Percentiles rank a stretch among this genome's conserved stretches.
Conservation (phyloP, 2,329 filamentous ascomycete genomes). For the Neofusicoccum parvum region DNA sequence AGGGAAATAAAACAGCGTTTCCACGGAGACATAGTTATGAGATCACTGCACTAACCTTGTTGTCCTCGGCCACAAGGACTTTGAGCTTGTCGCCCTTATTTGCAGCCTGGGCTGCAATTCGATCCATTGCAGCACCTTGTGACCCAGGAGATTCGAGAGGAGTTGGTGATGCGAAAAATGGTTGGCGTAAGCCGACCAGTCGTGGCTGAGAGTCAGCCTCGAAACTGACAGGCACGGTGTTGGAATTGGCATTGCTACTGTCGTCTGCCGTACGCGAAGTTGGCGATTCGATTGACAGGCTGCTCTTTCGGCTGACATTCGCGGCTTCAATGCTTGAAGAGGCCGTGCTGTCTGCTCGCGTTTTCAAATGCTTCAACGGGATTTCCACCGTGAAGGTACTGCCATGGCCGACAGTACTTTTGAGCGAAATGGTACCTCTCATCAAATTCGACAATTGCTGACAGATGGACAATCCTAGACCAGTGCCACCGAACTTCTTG, state of each 20-base stretch:
- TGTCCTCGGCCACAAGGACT: conserved; percentile 84
- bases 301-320: conserved; percentile 28
- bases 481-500: conserved; percentile 88
- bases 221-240: conserved; percentile 41
- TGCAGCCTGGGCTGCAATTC: conserved; percentile 65
- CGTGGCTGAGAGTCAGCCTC: conserved; percentile 71
- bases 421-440: conserved; percentile 73
- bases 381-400: conserved; percentile 83
- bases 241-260: conserved; percentile 31
- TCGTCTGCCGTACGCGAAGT: conserved; percentile 30
- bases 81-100: conserved; percentile 64
- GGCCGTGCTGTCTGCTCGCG: conserved; percentile 60
- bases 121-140: conserved; percentile 67
- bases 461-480: conserved; percentile 85
- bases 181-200: conserved; percentile 78
- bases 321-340: conserved; percentile 36
- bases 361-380: conserved; percentile 74
- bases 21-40: neutral
- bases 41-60: conserved; percentile 44
- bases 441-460: conserved; percentile 82
- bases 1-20: too few relatives aligned
- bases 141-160: conserved; percentile 57
- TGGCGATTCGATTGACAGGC: conserved; percentile 19
- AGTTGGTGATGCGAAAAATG: conserved; percentile 67
- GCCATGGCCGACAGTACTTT: conserved; percentile 71